Percentiles rank a stretch among this genome's conserved stretches.
Evolutionary conservation across 2,329 filamentous ascomycete species (phyloP).

Genomic region (Lasiodiplodia sp.): DNA sequence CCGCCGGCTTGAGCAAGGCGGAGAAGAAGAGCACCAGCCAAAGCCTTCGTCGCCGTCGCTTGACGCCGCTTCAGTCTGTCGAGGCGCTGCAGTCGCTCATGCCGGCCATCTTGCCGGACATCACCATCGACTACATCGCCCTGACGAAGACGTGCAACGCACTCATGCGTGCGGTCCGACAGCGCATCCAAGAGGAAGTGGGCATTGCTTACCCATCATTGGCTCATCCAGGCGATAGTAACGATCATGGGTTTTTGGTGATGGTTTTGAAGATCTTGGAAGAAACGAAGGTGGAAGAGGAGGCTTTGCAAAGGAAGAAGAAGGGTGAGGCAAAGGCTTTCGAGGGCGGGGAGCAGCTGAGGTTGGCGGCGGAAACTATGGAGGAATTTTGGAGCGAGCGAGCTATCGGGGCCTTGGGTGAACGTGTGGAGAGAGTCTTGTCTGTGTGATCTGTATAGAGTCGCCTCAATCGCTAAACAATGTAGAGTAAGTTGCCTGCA

Average conservation of each 20-base stretch:
- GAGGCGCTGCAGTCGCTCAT: neutral
- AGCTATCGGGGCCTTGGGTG: neutral
- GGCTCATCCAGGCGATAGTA: constrained; percentile 2
- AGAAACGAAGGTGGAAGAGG: neutral
- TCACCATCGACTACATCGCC: neutral
- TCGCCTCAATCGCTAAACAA: too few relatives aligned
- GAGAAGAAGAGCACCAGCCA: neutral
- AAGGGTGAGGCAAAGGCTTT: neutral
- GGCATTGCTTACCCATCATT: neutral
- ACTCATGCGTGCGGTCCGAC: neutral
- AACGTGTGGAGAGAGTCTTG: neutral
- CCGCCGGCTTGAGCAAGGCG: neutral
- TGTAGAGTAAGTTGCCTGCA: too few relatives aligned
- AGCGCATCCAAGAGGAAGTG: neutral
- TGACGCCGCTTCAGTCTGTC: neutral
- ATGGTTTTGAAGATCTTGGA: constrained; percentile 5
- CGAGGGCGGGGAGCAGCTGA: neutral
- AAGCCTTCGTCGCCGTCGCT: neutral
- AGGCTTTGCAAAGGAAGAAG: neutral
- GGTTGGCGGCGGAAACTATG: neutral
- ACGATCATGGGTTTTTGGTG: neutral
- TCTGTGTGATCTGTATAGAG: too few relatives aligned
- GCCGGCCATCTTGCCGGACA: neutral
- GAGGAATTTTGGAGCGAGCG: neutral
- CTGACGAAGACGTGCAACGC: constrained; percentile 2